A percentile compares a stretch with the other conserved stretches of the same genome.
Evolutionary conservation across 345 rosid genomes (phyloP).

Genomic region (Clausena lansium): DNA sequence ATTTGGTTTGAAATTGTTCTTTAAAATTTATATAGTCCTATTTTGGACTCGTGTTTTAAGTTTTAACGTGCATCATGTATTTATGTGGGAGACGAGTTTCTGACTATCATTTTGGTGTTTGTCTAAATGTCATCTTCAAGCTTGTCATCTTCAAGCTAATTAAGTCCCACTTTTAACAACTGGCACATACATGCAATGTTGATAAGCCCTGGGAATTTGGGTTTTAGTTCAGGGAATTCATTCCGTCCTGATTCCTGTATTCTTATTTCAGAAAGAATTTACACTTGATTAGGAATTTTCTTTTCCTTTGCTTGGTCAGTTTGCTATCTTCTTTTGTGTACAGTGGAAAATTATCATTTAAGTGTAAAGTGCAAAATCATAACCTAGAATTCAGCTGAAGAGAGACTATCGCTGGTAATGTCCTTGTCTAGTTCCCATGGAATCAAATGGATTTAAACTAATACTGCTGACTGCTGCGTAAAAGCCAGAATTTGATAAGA

Average conservation of each 20-base stretch:
- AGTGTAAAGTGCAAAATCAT: no score
- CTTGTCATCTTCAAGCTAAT: background rate
- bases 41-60: background rate
- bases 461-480: background rate
- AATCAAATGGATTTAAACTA: background rate
- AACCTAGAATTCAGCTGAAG: background rate
- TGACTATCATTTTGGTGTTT: background rate
- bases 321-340: background rate
- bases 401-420: background rate
- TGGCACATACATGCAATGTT: background rate
- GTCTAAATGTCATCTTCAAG: background rate
- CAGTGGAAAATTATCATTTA: background rate
- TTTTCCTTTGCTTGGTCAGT: background rate
- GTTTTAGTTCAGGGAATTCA: background rate
- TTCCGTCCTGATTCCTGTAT: background rate
- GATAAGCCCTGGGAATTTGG: background rate
- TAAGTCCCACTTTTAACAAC: background rate
- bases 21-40: background rate
- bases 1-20: background rate
- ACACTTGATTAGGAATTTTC: background rate
- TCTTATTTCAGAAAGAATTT: background rate
- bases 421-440: background rate
- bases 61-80: background rate
- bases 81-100: background rate
- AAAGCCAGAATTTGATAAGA: background rate